Base-by-base conservation (phyloP, 805 yeast species). In the Candida takata region DNA sequence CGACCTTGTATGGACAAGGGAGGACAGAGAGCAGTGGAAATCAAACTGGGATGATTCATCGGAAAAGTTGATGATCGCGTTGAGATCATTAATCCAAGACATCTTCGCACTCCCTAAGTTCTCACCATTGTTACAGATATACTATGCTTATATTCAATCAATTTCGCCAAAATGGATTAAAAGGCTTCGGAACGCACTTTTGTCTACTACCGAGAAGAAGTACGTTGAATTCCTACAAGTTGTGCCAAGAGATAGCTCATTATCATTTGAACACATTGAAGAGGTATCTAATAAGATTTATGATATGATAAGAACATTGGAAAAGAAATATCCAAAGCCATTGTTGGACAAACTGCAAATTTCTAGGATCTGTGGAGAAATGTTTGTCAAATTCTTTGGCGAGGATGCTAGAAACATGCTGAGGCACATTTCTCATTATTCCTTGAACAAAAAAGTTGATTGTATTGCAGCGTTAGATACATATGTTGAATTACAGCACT, bases 311-410 rank as follows among this genome's bases (percentile, higher is more conserved):
- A 62, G 69, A 37, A 48, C 49, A 14, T 52, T 81, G 19, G 84
- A 79, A 43, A 79, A 74, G 41, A 58, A 75, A 41, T 84, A 78
- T 49, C 72, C 71, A 25, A 61, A 59, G 28, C 80, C 85, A 0
- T 56, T 84, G n/a, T 57, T 83, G 29, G 86, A 77, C 15, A 64
- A 64, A 38, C 54, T 83, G 4, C 57, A 67, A 30, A 70, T 84
- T 24, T 57, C 83, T 1, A 55, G 60, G 23, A 69, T 70, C 1
- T 64, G 69, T 20, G 77, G 73, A 0, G 60, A 62, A 0, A 61
- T 72, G 6, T 57, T 74, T n/a, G 66, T 74, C 5, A 64, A 66
- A 5, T 68, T 74, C 55, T 70, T 74, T 47, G 70, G 72, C 1
- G 64, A 68, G 4, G 85, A 78, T 49, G 60, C 75, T 2, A 60